These are phyloP conservation scores for Alternaria triticimaculans DNA, from an alignment of 2,329 filamentous ascomycete genomes.

Conservation along the genomic window DNA sequence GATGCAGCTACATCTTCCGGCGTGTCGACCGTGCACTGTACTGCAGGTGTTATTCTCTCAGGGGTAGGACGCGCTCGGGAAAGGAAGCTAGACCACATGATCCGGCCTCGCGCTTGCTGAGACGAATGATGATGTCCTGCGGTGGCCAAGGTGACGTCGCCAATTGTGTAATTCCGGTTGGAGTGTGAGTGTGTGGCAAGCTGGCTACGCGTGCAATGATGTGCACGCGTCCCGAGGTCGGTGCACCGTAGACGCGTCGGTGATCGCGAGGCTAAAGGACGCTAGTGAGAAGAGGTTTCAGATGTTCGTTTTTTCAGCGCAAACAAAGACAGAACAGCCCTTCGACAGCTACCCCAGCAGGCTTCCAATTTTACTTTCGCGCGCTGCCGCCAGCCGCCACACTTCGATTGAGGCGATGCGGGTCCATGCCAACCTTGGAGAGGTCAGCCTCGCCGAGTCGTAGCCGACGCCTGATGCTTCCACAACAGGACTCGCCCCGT, in stretches of 20 bases:
- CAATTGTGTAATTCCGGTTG: conserved; percentile 2
- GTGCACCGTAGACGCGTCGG: not conserved
- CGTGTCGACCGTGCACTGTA: not conserved
- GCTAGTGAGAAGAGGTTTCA: not conserved
- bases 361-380: not conserved
- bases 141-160: conserved; percentile 5
- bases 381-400: not conserved
- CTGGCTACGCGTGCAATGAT: not conserved
- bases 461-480: conserved; percentile 1
- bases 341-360: not conserved
- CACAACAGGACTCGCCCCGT: conserved; percentile 1
- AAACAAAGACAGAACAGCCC: not conserved
- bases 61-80: conserved; percentile 11
- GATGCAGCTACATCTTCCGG: conserved; percentile 3
- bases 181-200: conserved; percentile 4
- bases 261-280: not conserved
- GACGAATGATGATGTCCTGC: not conserved
- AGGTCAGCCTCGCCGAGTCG: conserved; percentile 3
- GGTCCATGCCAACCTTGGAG: not conserved
- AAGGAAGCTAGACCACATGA: conserved; percentile 13
- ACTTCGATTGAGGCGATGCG: not conserved
- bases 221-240: not conserved
- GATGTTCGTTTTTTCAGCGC: not conserved
- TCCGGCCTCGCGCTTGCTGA: not conserved
- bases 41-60: conserved; percentile 9